Evolutionary conservation across 2,329 filamentous ascomycete species (phyloP).

Genomic region (Shiraia sp.): DNA sequence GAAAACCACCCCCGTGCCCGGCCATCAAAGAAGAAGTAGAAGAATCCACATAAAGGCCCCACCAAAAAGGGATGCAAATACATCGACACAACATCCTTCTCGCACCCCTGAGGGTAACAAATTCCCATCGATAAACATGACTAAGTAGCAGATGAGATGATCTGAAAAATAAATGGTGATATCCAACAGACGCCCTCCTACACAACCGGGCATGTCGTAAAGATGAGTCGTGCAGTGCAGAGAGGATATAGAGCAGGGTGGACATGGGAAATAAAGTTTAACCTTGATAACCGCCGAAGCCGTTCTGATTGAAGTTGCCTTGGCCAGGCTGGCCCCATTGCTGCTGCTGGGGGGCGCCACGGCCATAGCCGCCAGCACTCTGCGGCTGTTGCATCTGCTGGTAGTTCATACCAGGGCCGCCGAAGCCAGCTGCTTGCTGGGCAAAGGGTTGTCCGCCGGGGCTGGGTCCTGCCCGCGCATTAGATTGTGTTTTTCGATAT

Average conservation of each 20-base stretch:
- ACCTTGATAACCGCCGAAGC: constrained; percentile 64
- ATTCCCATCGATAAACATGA: constrained; percentile 34
- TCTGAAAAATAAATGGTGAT: constrained; percentile 31
- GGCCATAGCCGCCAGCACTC: constrained; percentile 83
- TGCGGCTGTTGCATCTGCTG: constrained; percentile 53
- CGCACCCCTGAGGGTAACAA: constrained; percentile 32
- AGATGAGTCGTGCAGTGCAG: constrained; percentile 35
- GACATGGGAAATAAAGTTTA: constrained; percentile 40
- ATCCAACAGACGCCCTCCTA: constrained; percentile 43
- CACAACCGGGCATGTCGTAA: constrained; percentile 40
- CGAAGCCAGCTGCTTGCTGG: constrained; percentile 62
- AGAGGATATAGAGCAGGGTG: constrained; percentile 27
- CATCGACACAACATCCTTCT: constrained; percentile 18
- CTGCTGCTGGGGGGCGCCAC: constrained; percentile 63
- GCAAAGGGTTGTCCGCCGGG: constrained; percentile 66
- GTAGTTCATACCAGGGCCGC: constrained; percentile 57
- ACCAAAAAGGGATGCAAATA: constrained; percentile 2
- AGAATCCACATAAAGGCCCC: constrained; percentile 18
- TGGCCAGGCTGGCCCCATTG: constrained; percentile 58
- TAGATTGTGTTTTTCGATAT: constrained; percentile 44
- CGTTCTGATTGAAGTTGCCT: constrained; percentile 56
- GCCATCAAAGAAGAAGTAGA: constrained; percentile 27
- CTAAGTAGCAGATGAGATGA: constrained; percentile 37
- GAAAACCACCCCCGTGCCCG: constrained; percentile 12
- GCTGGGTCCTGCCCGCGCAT: constrained; percentile 54